Base-by-base conservation (phyloP, 2,329 filamentous ascomycete species). In the Hansfordia pulvinata region DNA sequence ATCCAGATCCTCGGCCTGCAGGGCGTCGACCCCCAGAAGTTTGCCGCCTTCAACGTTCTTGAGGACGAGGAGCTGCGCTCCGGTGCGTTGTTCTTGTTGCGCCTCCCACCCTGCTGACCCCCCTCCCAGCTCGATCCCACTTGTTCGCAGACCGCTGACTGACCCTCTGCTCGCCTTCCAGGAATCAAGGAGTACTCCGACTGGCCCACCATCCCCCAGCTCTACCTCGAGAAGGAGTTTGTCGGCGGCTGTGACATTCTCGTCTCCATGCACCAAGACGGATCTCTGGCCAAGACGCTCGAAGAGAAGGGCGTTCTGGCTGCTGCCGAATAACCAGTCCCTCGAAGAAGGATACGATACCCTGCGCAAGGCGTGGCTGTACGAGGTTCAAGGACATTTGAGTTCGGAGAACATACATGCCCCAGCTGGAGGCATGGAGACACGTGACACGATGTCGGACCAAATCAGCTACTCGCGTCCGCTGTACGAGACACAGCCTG, bases 181-280 rank as follows among this genome's bases (percentile, higher is more conserved):
- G 88, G 90, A 27, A 93, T 98, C 61, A 98, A 98, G 60, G 88
- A 98, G 58, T 98, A 90, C 64, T 93, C 86, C 2, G 90, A 96
- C 50, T 98, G 90, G 90, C 90, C 90, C 10, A 98, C 90, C 12
- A 96, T 98, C 50, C 90, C 90, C 6, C 90, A 98, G 55, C 67
- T 98, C 11, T 98, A 96, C 56, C 66, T 98, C 27, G 74, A 92
- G 36, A 88, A 88, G 59, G 88, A 98, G 52, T 98, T 98, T 50
- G 65, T 98, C 24, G 90, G 90, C 29, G 90, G 90, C n/a, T 94
- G 86, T 51, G 90, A 98, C 54, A 98, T 98, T 37, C 55, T 98
- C 42, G 78, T 96, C 51, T 80, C 78, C 3, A 96, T 98, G 90
- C 88, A 96, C 60, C 82, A 94, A 58, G 92, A 83, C 47, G 90